Conservation (phyloP, 495 filamentous ascomycete genomes). For the Penicillium roqueforti region DNA sequence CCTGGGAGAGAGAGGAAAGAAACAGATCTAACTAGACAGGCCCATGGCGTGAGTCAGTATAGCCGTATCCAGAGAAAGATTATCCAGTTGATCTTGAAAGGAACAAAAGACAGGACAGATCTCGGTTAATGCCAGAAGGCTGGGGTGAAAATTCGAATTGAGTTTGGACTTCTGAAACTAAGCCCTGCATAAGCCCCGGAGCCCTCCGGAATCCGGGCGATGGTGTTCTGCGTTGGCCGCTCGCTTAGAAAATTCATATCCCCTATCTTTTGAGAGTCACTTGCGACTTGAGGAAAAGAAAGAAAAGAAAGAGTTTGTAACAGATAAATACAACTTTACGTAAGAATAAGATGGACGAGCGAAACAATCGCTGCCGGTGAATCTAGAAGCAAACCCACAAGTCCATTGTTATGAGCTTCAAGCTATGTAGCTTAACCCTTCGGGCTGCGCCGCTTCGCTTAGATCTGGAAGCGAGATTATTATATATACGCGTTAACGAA, state of each 20-base stretch:
- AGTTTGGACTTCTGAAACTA: background rate
- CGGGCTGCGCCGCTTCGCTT: conserved; percentile 7
- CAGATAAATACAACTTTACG: background rate
- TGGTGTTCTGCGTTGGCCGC: background rate
- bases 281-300: background rate
- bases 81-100: too few species aligned
- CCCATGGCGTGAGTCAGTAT: too few species aligned
- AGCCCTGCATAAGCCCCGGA: background rate
- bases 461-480: background rate
- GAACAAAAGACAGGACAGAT: too few species aligned
- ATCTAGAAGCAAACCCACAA: background rate
- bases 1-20: too few species aligned
- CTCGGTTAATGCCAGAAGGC: too few species aligned
- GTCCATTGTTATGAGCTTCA: background rate
- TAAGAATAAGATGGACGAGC: background rate
- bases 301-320: background rate
- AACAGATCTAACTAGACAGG: too few species aligned
- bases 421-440: background rate
- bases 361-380: background rate
- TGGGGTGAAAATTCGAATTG: background rate
- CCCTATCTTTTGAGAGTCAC: background rate
- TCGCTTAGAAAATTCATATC: background rate
- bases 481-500: background rate
- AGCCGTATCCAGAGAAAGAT: too few species aligned
- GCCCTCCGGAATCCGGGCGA: background rate